Percentiles rank a stretch among this genome's conserved stretches.
These are phyloP conservation scores for Xylaria sp. DNA, from an alignment of 2,329 filamentous ascomycete genomes.

Conservation along the genomic window DNA sequence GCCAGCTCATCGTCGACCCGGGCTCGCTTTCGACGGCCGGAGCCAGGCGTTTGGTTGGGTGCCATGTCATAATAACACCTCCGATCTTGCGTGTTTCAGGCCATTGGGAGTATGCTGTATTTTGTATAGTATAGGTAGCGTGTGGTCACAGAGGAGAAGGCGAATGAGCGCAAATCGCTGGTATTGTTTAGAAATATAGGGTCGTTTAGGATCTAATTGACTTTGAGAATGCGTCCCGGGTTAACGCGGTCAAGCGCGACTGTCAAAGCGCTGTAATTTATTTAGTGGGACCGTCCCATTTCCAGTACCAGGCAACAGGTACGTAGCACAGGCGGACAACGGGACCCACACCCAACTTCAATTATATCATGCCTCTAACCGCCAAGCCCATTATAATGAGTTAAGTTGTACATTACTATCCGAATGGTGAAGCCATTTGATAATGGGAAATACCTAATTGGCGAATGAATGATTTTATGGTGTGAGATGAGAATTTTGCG, in stretches of 20 bases:
- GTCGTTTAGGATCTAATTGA: background rate
- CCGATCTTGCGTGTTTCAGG: conserved; percentile 5
- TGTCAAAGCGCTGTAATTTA: background rate
- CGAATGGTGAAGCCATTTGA: too few species aligned
- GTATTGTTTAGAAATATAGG: background rate
- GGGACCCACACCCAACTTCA: background rate
- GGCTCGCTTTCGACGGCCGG: conserved; percentile 45
- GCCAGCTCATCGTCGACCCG: conserved; percentile 40
- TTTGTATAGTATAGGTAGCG: background rate
- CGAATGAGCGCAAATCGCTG: background rate
- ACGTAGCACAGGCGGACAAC: background rate
- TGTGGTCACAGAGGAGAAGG: background rate
- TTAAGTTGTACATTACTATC: too few species aligned
- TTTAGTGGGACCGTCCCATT: conserved; percentile 8
- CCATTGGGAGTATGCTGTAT: conserved; percentile 9
- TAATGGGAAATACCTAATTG: too few species aligned
- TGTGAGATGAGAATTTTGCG: background rate
- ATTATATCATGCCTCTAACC: background rate
- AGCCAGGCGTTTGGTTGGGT: conserved; percentile 39
- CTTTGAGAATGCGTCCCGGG: background rate
- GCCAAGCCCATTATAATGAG: background rate
- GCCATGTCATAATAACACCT: conserved; percentile 39
- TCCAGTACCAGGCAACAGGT: background rate
- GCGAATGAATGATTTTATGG: too few species aligned
- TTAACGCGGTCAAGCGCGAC: conserved; percentile 34